Evolutionary conservation across 2,329 filamentous ascomycete genomes (phyloP).

Genomic region (Chaetothyriales sp.): DNA sequence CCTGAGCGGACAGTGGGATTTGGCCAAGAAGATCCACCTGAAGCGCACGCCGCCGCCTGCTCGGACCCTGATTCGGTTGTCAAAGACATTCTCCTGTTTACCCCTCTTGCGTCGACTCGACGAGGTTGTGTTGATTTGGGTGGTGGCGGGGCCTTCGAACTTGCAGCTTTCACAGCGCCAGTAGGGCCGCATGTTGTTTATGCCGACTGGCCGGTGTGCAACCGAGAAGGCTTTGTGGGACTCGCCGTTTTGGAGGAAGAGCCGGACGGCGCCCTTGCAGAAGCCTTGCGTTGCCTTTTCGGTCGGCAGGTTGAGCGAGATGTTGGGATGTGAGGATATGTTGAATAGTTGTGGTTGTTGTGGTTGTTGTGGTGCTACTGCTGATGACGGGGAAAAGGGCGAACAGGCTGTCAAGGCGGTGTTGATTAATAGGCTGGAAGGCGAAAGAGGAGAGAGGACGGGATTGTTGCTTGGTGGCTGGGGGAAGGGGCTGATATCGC

Average conservation of each 20-base stretch:
- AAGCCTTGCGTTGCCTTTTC: constrained; percentile 26
- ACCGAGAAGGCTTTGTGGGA: constrained; percentile 12
- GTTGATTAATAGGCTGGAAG: neutral
- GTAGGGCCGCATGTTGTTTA: constrained; percentile 13
- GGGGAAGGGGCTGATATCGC: neutral
- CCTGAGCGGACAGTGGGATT: constrained; percentile 28
- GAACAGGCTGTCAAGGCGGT: neutral
- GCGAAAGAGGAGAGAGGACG: neutral
- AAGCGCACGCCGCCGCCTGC: constrained; percentile 25
- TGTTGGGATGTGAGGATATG: neutral
- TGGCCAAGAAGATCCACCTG: constrained; percentile 34
- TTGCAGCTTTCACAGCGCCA: constrained; percentile 30
- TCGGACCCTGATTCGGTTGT: constrained; percentile 16
- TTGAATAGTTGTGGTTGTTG: neutral
- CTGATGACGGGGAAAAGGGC: too few species aligned
- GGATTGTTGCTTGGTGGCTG: neutral
- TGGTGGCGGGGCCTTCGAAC: constrained; percentile 26
- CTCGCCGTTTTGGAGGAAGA: constrained; percentile 12
- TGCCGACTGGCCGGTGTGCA: constrained; percentile 11
- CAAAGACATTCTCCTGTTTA: constrained; percentile 18
- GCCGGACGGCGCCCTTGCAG: constrained; percentile 22
- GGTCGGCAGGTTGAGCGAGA: constrained; percentile 18
- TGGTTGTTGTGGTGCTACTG: too few species aligned
- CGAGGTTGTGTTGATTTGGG: constrained; percentile 5
- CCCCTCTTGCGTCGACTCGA: constrained; percentile 10